Base-by-base conservation (phyloP, 2,329 filamentous ascomycete species). In the Sporothrix dimorphospora region DNA sequence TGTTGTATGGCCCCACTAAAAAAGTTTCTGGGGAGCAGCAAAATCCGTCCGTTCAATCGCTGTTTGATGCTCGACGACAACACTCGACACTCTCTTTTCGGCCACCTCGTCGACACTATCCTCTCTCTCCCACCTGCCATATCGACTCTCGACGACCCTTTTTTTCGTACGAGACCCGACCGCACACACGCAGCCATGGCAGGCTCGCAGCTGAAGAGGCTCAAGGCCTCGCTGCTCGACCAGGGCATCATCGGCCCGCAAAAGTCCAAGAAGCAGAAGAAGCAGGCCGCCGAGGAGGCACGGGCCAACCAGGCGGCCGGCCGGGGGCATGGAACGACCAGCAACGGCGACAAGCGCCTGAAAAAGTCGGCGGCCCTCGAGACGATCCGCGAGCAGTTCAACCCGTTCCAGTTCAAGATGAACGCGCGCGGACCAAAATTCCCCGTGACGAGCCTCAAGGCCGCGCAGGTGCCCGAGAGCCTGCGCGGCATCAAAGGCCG, bases 361-460 rank as follows among this genome's bases (percentile, higher is more conserved):
- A 89, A 94, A 80, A 89, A 92, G 79, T 89, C 91, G 78, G 91
- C 90, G 71, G 93, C 94, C 19, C 86, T 99, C 74, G 90, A 92
- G 77, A 89, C 89, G 72, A 98, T 99, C 80, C 92, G 96, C 79
- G 94, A 98, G 78, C 92, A 94, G 76, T 98, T 98, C 88, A 99
- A 99, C 80, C 96, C 96, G 0, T 99, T 99, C 82, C 96, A 99
- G 79, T 89, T 97, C 80, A 97, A 97, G 82, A 89, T 92, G 72
- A 90, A 91, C 53, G 86, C 90, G 1, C 88, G 91, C 73, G 92
- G 91, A 0, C 90, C 90, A 72, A 98, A 98, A 78, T 97, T 97
- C 75, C 90, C 95, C 57, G 91, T 94, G 59, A 94, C 92, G 0
- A 94, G 87, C 70, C 89, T 88, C 75, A 88, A 88, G 72, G 85